These are phyloP conservation scores for Nemania sp. DNA, from an alignment of 2,329 filamentous ascomycete species.

Conservation along the genomic window DNA sequence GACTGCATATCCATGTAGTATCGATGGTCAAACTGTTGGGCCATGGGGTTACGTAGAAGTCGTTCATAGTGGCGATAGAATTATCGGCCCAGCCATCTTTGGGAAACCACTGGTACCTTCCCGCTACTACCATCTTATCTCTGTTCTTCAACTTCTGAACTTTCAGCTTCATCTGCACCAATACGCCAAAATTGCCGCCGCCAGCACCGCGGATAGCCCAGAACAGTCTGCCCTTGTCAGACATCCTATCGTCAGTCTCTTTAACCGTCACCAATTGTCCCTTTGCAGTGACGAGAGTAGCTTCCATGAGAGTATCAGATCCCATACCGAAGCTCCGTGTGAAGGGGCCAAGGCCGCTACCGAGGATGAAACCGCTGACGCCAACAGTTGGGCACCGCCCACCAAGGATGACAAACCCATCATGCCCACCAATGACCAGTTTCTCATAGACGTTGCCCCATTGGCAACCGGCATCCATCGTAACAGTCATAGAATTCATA, in stretches of 20 bases:
- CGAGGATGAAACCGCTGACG: slow-evolving; percentile 7
- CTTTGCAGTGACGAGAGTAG: slow-evolving; percentile 1
- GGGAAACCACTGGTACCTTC: slow-evolving; percentile 32
- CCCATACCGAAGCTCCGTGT: slow-evolving; percentile 13
- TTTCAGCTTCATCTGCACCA: slow-evolving; percentile 38
- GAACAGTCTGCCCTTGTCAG: slow-evolving; percentile 39
- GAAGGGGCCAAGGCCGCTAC: slow-evolving; percentile 10
- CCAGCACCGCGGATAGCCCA: slow-evolving; percentile 47
- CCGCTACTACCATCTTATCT: slow-evolving; percentile 30
- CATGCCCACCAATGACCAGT: slow-evolving; percentile 30
- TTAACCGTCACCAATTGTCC: neutral
- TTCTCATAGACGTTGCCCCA: slow-evolving; percentile 42
- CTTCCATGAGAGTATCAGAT: neutral
- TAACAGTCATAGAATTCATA: slow-evolving; percentile 23
- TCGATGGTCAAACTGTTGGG: slow-evolving; percentile 37
- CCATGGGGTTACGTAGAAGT: slow-evolving; percentile 36
- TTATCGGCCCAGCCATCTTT: slow-evolving; percentile 2
- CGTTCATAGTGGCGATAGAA: slow-evolving; percentile 30
- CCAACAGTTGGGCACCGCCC: slow-evolving; percentile 32
- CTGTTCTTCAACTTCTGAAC: slow-evolving; percentile 22
- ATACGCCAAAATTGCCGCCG: slow-evolving; percentile 46
- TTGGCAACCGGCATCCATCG: slow-evolving; percentile 33
- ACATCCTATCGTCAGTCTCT: slow-evolving; percentile 22
- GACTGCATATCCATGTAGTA: slow-evolving; percentile 25
- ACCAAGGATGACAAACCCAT: slow-evolving; percentile 37